Conservation (phyloP, 2,329 filamentous ascomycete species). For the Pochonia chlamydosporia region DNA sequence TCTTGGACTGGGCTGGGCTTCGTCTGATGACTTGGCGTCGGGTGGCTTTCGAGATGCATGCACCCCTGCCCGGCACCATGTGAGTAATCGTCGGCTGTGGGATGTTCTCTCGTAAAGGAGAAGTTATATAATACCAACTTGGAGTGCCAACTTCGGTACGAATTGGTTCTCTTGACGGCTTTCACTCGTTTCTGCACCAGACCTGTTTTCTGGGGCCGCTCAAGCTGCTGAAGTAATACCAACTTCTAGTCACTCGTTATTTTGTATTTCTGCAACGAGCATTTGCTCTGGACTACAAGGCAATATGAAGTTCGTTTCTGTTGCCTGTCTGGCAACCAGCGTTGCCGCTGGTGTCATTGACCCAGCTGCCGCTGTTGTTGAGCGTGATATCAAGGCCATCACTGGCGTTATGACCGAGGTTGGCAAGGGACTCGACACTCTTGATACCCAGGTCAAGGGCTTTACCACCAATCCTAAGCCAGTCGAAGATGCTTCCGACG, state of each 20-base stretch:
- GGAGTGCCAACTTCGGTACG: neutral
- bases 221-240: neutral
- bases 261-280: neutral
- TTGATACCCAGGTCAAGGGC: neutral
- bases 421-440: neutral
- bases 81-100: neutral
- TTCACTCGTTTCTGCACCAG: neutral
- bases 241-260: slow-evolving; percentile 7
- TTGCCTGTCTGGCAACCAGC: slow-evolving; percentile 6
- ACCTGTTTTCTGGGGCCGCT: neutral
- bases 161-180: neutral
- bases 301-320: slow-evolving; percentile 6
- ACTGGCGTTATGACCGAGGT: neutral
- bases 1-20: too few relatives aligned
- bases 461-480: neutral
- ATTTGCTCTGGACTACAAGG: neutral
- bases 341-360: slow-evolving; percentile 2
- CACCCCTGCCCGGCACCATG: neutral
- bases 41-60: too few relatives aligned
- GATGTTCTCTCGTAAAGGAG: neutral
- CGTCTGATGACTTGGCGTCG: too few relatives aligned
- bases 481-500: neutral
- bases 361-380: neutral
- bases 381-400: neutral
- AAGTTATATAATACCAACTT: neutral